A percentile compares a stretch with the other conserved stretches of the same genome.
Evolutionary conservation across 768 basidiomycete species (phyloP).

Genomic region (Termitomyces eurrhizus): DNA sequence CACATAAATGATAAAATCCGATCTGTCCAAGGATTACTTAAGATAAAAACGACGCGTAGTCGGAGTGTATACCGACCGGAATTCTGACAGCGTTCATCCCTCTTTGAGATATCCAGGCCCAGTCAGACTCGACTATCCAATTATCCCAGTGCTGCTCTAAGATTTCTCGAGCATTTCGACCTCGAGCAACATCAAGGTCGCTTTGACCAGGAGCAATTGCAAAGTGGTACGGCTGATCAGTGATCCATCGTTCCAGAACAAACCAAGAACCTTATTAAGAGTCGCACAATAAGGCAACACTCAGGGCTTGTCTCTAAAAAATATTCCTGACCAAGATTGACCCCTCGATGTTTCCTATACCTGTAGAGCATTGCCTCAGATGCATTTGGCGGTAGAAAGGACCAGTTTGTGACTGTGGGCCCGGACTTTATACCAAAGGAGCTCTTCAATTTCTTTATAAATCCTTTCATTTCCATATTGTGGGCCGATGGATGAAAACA

Average conservation of each 20-base stretch:
- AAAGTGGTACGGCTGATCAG: slow-evolving; percentile 49
- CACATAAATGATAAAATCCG: slow-evolving; percentile 69
- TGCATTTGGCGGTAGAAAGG: background rate
- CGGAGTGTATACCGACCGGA: slow-evolving; percentile 41
- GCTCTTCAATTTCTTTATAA: slow-evolving; percentile 3
- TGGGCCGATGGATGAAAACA: background rate
- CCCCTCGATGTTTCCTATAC: slow-evolving; percentile 74
- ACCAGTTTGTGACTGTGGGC: background rate
- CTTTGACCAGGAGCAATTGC: slow-evolving; percentile 57
- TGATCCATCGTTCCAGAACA: slow-evolving; percentile 75
- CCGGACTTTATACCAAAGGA: background rate
- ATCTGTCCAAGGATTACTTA: slow-evolving; percentile 37
- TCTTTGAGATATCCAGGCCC: slow-evolving; percentile 51
- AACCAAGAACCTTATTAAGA: slow-evolving; percentile 64
- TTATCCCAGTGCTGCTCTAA: slow-evolving; percentile 74
- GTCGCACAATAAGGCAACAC: background rate
- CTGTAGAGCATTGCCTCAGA: slow-evolving; percentile 28
- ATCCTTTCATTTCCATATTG: slow-evolving; percentile 1
- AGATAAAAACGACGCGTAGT: background rate
- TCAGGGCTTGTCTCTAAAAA: background rate
- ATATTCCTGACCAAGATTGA: slow-evolving; percentile 64
- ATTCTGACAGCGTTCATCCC: slow-evolving; percentile 62
- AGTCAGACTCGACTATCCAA: slow-evolving; percentile 65
- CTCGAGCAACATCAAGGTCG: slow-evolving; percentile 67
- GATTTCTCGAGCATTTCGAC: slow-evolving; percentile 39